Evolutionary conservation across 176 grass and related monocot species (phyloP).

Genomic region (Triticum monococcum): DNA sequence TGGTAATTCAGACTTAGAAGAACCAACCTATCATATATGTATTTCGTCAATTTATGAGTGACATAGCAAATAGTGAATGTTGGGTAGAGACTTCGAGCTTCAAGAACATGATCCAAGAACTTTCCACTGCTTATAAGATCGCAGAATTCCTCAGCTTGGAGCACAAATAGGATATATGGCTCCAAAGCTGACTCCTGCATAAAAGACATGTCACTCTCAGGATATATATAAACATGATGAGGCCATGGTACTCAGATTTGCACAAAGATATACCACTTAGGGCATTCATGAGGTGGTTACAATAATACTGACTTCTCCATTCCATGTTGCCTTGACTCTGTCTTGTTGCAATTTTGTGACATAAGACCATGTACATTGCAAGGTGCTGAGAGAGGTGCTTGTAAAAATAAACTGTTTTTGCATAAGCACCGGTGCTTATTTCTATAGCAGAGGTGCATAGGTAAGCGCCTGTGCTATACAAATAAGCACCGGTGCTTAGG

Average conservation of each 20-base stretch:
- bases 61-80: conserved; percentile 75
- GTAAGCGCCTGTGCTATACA: no score
- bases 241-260: neutral
- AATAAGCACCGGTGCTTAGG: no score
- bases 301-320: neutral
- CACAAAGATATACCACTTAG: conserved; percentile 18
- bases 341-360: neutral
- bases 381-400: neutral
- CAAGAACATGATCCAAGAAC: conserved; percentile 44
- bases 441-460: no score
- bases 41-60: conserved; percentile 67
- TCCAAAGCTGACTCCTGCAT: conserved; percentile 50
- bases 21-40: conserved; percentile 75
- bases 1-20: conserved; percentile 9
- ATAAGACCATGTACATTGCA: neutral
- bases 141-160: conserved; percentile 88
- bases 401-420: no score
- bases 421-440: no score
- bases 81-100: conserved; percentile 50
- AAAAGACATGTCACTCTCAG: neutral
- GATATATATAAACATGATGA: neutral
- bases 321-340: neutral
- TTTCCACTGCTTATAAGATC: conserved; percentile 48
- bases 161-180: conserved; percentile 69
- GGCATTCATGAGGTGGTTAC: neutral